Evolutionary conservation across 371 early-diverging fungal species (phyloP), one percentile per base, ranked within the genome.

Genomic region (Syncephalis fuscata): DNA sequence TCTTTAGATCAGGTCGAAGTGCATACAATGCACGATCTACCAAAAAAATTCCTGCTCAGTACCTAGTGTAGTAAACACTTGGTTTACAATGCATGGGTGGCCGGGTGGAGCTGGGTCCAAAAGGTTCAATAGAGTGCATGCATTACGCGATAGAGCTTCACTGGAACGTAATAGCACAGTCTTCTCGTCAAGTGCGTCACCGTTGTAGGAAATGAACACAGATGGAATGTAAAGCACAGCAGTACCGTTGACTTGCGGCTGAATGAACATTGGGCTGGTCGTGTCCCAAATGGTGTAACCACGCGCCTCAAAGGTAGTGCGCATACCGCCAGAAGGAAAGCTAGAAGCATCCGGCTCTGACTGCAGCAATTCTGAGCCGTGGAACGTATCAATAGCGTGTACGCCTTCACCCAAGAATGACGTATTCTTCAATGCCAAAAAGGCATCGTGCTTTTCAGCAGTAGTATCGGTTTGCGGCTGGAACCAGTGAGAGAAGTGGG

Each of bases 281-380:
- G 94, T 90, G 65, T 94, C 95, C 98, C 98, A 97, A 61, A 93
- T 86, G 55, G 95, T 97, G 76, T 97, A 97, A 52, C 98, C 95
- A 65, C 95, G 88, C 49, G 95, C 98, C 73, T 97, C 95, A 63
- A 97, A 97, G 48, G 98, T 97, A 53, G 86, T 72, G 57, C 95
- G 81, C 80, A 93, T 87, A 58, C 98, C 95, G 62, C 98, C 98
- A 51, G 87, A 88, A 53, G 98, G 98, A 82, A 97, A 97, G 43
- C 89, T 88, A n/a, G 95, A 95, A 8, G 98, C 98, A 73, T 97
- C 98, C 41, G 98, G 95, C 69, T 97, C 98, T 17, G 93, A 86
- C 73, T 97, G 98, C 53, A 97, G 70, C 50, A 97, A 75, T 68
- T 92, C 88, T 50, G 85, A 79, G 37, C 98, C 98, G 44, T 93